Evolutionary conservation across 257 asterid genomes (phyloP), one percentile per base, ranked within the genome.

Genomic region (Anisodus acutangulus): DNA sequence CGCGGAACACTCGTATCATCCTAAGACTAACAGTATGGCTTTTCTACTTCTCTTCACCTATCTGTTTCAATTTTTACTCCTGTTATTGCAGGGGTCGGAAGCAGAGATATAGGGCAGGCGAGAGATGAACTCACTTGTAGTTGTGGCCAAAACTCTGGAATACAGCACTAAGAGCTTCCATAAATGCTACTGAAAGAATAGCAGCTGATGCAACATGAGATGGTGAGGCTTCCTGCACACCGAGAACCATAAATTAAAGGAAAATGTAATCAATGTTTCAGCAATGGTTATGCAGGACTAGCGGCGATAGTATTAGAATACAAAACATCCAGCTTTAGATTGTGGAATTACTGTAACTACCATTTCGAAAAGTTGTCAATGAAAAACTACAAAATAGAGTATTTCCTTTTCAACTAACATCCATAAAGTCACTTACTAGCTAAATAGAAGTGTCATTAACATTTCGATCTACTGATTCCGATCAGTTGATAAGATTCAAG

Each of bases 121-220:
- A 79, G 71, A 62, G 83, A 69, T 31, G 49, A 47, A 57, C 88
- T 88, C 79, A 97, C 99, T 90, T 93, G 94, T 91, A 92, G 85
- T 85, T 92, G 87, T 88, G 89, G 86, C 92, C 88, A 74, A 97
- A 91, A 88, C 92, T 92, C 87, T 97, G 95, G 86, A 95, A 93
- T 63, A 93, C 53, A 72, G 90, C 85, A 86, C 99, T 85, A 6
- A 97, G 95, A 86, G 91, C 98, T 89, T 88, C 98, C 99, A 97
- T 95, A 88, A 97, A 97, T 60, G 98, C 98, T 51, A 97, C 97
- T 19, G 99, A 95, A 83, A 97, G 93, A 31, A 97, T 92, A 88
- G 99, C 97, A 76, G 99, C 98, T 8, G 98, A 95, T 86, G 99
- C 99, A 72, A 97, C 98, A 70, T 93, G 97, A 80, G 98, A 91